Evolutionary conservation across 2,329 filamentous ascomycete genomes (phyloP), one percentile per base, ranked within the genome.

Genomic region (Hypomyces rosellus): DNA sequence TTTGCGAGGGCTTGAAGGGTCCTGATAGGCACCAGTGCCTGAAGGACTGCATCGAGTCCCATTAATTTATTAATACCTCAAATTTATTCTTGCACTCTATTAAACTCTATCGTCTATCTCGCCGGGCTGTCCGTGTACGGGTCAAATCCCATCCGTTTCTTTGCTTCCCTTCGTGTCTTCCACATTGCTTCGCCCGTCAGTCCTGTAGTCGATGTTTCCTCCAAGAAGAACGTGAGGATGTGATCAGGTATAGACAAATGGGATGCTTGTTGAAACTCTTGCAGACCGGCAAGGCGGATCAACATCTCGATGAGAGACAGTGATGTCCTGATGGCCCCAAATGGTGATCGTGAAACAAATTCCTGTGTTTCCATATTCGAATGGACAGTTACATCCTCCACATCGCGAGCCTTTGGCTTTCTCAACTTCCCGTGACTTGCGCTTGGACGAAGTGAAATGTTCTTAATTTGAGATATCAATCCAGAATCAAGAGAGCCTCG

Each of bases 171-270:
- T 44, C 73, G 67, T n/a, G 69, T 67, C 48, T 60, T 67, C 67
- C 68, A 70, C 44, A 70, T 69, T 4, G 70, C 71, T 51, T 75
- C 70, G 3, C 76, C 75, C 6, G 65, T 63, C 16, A 78, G 55
- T 0, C 77, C 74, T 4, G 75, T 77, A 2, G 75, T 76, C 6
- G 77, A 80, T 2, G 74, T 75, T 50, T 81, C 76, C 53, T 81
- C 78, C 14, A 96, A 74, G 70, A 96, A 96, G 71, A 95, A 95
- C 47, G 86, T 89, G 38, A 96, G 74, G 2, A 96, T 81, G 59
- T 96, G 88, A 63, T 96, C 91, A 1, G 88, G 88, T 54, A 95
- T 93, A 6, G 89, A 81, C n/a, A 96, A 78, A 61, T 96, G 90
- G 0, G 88, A 90, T 38, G 82, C 80, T 73, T 96, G 91, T 64